Conservation (phyloP, 2,329 filamentous ascomycete species). For the Botrytis elliptica region DNA sequence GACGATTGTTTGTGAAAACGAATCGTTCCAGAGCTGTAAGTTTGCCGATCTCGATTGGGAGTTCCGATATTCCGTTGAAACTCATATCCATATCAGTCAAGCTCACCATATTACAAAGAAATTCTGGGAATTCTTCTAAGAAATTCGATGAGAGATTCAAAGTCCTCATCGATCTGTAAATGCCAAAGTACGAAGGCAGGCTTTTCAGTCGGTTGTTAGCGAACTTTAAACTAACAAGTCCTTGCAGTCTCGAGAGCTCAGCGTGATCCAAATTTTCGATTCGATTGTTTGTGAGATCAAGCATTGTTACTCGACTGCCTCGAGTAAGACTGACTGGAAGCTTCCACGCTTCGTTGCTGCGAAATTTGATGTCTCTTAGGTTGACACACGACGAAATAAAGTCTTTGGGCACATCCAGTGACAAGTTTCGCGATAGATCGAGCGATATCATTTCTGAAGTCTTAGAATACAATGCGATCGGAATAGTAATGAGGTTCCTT, state of each 20-base stretch:
- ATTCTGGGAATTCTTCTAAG: conserved; percentile 78
- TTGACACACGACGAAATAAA: conserved; percentile 94
- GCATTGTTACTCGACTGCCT: conserved; percentile 76
- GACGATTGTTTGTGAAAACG: conserved; percentile 92
- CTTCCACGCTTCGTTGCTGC: conserved; percentile 86
- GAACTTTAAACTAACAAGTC: conserved; percentile 83
- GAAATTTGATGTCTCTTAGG: conserved; percentile 91
- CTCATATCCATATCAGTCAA: conserved; percentile 93
- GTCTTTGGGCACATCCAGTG: conserved; percentile 88
- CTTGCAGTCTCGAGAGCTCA: conserved; percentile 71
- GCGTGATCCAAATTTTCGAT: conserved; percentile 85
- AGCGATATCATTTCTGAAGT: conserved; percentile 90
- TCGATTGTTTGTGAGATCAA: conserved; percentile 94
- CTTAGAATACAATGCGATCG: conserved; percentile 89
- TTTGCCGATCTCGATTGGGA: conserved; percentile 77
- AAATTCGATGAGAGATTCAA: conserved; percentile 94
- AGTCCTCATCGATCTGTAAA: conserved; percentile 75
- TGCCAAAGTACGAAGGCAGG: conserved; percentile 78
- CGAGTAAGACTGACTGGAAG: conserved; percentile 81
- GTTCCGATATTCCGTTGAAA: conserved; percentile 81
- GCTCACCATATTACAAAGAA: conserved; percentile 77
- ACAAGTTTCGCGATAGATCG: conserved; percentile 89
- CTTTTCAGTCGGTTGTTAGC: conserved; percentile 86
- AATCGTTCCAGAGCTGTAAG: conserved; percentile 80
- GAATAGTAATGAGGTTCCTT: conserved; percentile 89